Percentiles rank a stretch among this genome's conserved stretches.
phyloP scores from a whole-genome alignment of 2,329 filamentous ascomycete genomes.

The Phialemonium atrogriseum region DNA sequence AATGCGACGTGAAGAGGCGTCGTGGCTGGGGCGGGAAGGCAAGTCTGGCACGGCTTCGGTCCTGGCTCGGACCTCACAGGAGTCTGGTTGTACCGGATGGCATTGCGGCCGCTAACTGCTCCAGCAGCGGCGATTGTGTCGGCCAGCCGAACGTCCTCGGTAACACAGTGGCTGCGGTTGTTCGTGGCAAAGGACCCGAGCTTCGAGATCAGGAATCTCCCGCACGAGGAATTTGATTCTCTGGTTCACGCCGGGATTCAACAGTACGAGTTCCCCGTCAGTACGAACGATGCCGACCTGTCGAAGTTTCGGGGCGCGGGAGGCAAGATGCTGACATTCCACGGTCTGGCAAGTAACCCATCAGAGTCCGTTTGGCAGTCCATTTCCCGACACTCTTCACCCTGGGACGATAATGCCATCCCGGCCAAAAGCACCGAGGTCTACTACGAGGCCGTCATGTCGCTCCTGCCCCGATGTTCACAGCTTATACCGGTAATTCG shows the following conservation, averaged over 20 bases:
- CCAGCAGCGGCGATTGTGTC: too few relatives aligned
- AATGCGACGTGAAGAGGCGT: constrained; percentile 5
- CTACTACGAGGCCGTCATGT: constrained; percentile 16
- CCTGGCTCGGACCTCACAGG: background rate
- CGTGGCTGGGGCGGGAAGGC: too few relatives aligned
- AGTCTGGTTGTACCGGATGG: too few relatives aligned
- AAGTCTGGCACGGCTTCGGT: background rate
- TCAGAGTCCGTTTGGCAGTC: too few relatives aligned
- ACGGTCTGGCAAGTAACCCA: too few relatives aligned
- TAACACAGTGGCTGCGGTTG: too few relatives aligned
- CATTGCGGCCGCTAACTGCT: too few relatives aligned
- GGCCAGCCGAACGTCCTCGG: too few relatives aligned
- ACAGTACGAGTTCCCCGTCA: background rate
- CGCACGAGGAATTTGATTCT: background rate
- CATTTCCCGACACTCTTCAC: too few relatives aligned
- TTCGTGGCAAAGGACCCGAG: too few relatives aligned
- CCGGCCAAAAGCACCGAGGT: constrained; percentile 13
- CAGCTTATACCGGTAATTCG: constrained; percentile 22
- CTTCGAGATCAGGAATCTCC: too few relatives aligned
- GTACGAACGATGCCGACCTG: background rate
- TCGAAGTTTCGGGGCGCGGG: background rate
- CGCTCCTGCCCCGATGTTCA: constrained; percentile 7
- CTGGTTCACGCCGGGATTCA: background rate
- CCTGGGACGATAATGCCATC: constrained; percentile 10
- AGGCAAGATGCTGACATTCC: too few relatives aligned